These are phyloP conservation scores for Volvariella surrecta DNA, from an alignment of 1,284 basidiomycete genomes.

Conservation along the genomic window DNA sequence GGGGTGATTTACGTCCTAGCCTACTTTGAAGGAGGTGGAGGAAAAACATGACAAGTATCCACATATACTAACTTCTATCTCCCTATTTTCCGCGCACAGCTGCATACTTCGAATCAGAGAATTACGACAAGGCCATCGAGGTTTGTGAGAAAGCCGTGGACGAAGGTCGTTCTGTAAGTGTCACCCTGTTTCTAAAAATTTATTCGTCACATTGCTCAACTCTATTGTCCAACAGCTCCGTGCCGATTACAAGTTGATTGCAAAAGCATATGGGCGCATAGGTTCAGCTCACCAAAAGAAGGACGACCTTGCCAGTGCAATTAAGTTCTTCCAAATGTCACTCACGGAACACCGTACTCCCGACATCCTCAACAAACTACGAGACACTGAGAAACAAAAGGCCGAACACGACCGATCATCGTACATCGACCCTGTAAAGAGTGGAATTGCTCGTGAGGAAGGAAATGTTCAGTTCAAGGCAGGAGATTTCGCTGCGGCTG, in stretches of 20 bases:
- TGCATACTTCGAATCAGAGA: conserved; percentile 88
- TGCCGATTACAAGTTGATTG: conserved; percentile 75
- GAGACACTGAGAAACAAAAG: conserved; percentile 76
- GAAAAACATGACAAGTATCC: background rate
- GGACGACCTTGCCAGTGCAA: conserved; percentile 69
- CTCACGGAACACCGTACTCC: conserved; percentile 97
- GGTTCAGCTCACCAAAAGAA: conserved; percentile 85
- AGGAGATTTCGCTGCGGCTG: conserved; percentile 87
- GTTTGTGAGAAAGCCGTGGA: conserved; percentile 93
- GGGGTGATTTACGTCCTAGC: background rate
- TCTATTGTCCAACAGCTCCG: conserved; percentile 47
- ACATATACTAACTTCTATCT: conserved; percentile 4
- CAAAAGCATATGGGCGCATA: conserved; percentile 86
- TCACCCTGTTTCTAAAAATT: conserved; percentile 3
- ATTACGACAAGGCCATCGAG: conserved; percentile 89
- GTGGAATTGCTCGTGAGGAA: conserved; percentile 81
- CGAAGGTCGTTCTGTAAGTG: conserved; percentile 70
- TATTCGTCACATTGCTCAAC: conserved; percentile 5
- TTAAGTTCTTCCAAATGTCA: conserved; percentile 89
- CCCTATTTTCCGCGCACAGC: conserved; percentile 34
- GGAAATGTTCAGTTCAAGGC: conserved; percentile 91
- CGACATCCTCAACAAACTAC: conserved; percentile 87
- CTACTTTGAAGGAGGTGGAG: background rate
- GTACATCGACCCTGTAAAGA: conserved; percentile 87
- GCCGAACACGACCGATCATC: conserved; percentile 73